Base-by-base conservation (phyloP, 2,329 filamentous ascomycete species). In the Verticillium longisporum region DNA sequence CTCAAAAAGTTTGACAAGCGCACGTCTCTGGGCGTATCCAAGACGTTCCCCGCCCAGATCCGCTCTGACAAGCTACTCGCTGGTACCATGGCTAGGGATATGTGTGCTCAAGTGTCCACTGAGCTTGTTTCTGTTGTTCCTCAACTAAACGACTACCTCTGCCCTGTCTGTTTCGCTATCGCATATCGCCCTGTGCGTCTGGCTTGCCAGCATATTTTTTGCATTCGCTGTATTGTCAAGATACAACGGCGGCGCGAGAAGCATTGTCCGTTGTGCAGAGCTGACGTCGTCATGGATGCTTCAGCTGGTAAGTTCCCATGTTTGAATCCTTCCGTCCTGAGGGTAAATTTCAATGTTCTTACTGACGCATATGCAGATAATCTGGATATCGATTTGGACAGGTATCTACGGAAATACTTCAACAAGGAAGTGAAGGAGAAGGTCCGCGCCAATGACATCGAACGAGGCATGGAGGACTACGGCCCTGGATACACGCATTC, bases 1-100 rank as follows among this genome's bases (percentile, higher is more conserved):
- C 75, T 96, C 59, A 96, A 96, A 73, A 96, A 94, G 75, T 96
- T 96, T 71, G 90, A 95, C 74, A 96, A 96, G 74, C 85, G 87
- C 62, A 96, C 92, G 1, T 86, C 88, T 1, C 78, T 96, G 21
- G 86, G 88, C 32, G 86, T 88, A 1, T 86, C 85, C 45, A 77
- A 83, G 38, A 80, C 80, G 0, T 89, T 91, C 65, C 85, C 87
- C 0, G 76, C 79, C 9, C 77, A 80, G 31, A 80, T 90, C 59
- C 77, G 81, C 59, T 82, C 85, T 3, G 80, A 84, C 26, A 81
- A 82, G 56, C 82, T 89, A 41, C 79, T 91, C 62, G 81, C 88
- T 1, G 83, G 86, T 62, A 83, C 83, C 59, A 84, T 95, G 64
- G 89, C 91, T 53, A 89, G 88, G 69, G 86, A 90, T 61, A 83